phyloP scores from a whole-genome alignment of 2,329 filamentous ascomycete genomes.

The Zalaria obscura region DNA sequence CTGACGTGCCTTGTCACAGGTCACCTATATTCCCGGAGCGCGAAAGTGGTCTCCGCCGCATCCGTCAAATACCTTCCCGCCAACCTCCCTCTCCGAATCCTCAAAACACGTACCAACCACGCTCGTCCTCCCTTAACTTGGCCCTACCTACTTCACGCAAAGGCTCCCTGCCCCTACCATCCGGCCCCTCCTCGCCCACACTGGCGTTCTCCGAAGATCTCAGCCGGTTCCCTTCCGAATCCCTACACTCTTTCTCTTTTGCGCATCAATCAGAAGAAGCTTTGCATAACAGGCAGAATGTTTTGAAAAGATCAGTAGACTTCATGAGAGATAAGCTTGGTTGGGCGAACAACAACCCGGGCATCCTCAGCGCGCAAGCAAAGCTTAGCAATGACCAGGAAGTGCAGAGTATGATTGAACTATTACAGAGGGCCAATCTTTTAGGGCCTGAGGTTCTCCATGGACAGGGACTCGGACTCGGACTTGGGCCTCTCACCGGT shows the following conservation, averaged over 20 bases:
- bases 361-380: slow-evolving; percentile 70
- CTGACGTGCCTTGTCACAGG: neutral
- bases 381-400: slow-evolving; percentile 71
- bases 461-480: slow-evolving; percentile 29
- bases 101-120: slow-evolving; percentile 56
- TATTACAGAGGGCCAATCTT: slow-evolving; percentile 68
- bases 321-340: slow-evolving; percentile 90
- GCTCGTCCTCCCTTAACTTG: slow-evolving; percentile 60
- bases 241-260: slow-evolving; percentile 95
- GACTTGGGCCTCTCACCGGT: slow-evolving; percentile 59
- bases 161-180: slow-evolving; percentile 38
- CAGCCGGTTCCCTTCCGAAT: slow-evolving; percentile 84
- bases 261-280: slow-evolving; percentile 89
- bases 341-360: slow-evolving; percentile 62
- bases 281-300: slow-evolving; percentile 80
- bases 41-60: slow-evolving; percentile 63
- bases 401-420: slow-evolving; percentile 78
- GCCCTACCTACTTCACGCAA: slow-evolving; percentile 44
- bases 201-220: slow-evolving; percentile 73
- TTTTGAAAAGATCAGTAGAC: slow-evolving; percentile 84
- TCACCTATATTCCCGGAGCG: slow-evolving; percentile 10
- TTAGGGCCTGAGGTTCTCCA: slow-evolving; percentile 53
- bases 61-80: slow-evolving; percentile 71
- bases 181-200: slow-evolving; percentile 56
- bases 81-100: slow-evolving; percentile 49